Base-by-base conservation (phyloP, 352 stramenopile genomes). In the Globisporangium okanoganense region DNA sequence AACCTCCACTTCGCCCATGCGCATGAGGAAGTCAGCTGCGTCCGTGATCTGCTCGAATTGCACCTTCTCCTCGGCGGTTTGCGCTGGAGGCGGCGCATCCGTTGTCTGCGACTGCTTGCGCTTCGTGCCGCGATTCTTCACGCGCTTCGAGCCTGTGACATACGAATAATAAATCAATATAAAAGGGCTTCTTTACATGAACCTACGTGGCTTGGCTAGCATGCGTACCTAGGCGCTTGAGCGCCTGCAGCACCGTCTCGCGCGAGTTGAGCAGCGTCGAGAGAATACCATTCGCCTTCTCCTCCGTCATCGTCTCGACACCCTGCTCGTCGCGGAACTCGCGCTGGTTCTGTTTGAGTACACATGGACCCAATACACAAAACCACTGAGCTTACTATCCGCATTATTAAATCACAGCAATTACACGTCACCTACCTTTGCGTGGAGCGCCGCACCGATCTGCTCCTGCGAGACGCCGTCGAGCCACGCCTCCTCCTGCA, bases 401-500 rank as follows among this genome's bases (percentile, higher is more conserved):
- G n/a, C n/a, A 25, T 25, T 27, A 0, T 20, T 13, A 36, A 1
- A 33, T 25, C 14, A 6, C 22, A 18, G 5, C 35, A 20, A 9
- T 9, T 2, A 25, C 12, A 8, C 20, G 0, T n/a, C 13, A 27
- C 57, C 16, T 43, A 81, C 73, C 58, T 89, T 88, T 53, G 83
- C 83, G 29, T 72, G 67, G 29, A 78, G 72, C 24, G 83, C 83
- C 0, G 71, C 75, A 7, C 80, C 76, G 49, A 95, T 91, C 57
- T 89, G 75, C 60, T 90, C 77, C 66, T 89, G 80, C 13, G 78
- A 89, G 1, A 93, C 62, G 40, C 63, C 66, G 36, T 93, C 82
- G 18, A 95, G 77, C 85, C 85, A 95, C 27, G 85, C 82, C 36
- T 95, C 85, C 52, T 95, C 85, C 58, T 93, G 83, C 35, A 92